Conservation (phyloP, 148 eudicot species). For the Nyssa sinensis region DNA sequence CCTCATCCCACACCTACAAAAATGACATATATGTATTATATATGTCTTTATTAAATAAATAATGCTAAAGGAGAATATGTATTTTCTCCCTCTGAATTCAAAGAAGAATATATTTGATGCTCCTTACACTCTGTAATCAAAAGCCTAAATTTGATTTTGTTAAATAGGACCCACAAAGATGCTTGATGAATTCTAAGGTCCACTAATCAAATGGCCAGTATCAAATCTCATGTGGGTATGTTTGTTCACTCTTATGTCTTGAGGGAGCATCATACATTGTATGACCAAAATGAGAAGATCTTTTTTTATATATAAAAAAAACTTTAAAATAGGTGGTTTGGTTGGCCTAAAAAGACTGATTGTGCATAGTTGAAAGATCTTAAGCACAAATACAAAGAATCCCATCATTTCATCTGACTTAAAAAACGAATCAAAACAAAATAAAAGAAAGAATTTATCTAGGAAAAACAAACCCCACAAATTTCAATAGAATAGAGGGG, state of each 20-base stretch:
- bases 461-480: constrained; percentile 37
- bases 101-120: constrained; percentile 6
- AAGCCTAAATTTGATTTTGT: too few species aligned
- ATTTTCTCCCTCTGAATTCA: neutral
- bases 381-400: constrained; percentile 57
- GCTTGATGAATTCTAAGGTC: neutral
- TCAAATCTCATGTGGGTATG: constrained; percentile 25
- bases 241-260: constrained; percentile 18
- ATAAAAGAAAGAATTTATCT: constrained; percentile 18
- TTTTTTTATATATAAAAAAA: neutral
- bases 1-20: constrained; percentile 27
- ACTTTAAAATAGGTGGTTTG: constrained; percentile 15
- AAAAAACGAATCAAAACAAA: constrained; percentile 22
- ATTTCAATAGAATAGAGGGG: constrained; percentile 54
- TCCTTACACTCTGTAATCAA: neutral
- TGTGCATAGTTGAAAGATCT: constrained; percentile 36
- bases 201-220: constrained; percentile 8
- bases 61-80: too few species aligned
- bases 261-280: constrained; percentile 23
- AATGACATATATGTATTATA: constrained; percentile 9
- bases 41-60: neutral
- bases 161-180: neutral
- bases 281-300: constrained; percentile 9
- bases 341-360: constrained; percentile 48
- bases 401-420: constrained; percentile 60